phyloP scores from a whole-genome alignment of 192 early-diverging fungal species.

The Chytriomyces confervae region DNA sequence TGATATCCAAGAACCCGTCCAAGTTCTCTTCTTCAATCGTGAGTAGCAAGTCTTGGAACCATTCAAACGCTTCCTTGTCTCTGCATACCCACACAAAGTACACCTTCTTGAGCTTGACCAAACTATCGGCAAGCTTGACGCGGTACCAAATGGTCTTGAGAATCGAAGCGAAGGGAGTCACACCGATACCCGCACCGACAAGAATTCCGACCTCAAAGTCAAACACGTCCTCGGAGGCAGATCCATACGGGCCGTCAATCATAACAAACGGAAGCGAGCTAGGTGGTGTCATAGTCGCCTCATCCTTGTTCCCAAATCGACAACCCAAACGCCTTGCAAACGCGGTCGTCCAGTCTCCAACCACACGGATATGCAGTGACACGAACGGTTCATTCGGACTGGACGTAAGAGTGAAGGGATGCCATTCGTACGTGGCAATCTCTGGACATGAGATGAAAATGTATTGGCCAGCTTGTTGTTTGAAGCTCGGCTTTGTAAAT shows the following conservation, averaged over 20 bases:
- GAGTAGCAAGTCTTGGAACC: conserved; percentile 84
- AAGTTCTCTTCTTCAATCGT: conserved; percentile 82
- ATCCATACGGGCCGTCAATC: conserved; percentile 81
- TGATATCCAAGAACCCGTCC: conserved; percentile 77
- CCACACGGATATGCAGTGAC: conserved; percentile 77
- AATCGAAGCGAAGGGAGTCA: conserved; percentile 84
- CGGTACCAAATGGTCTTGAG: conserved; percentile 82
- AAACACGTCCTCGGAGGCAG: conserved; percentile 82
- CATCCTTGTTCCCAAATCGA: conserved; percentile 58
- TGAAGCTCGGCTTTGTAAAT: conserved; percentile 68
- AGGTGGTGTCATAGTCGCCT: conserved; percentile 44
- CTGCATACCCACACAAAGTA: conserved; percentile 89
- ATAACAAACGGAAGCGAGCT: conserved; percentile 71
- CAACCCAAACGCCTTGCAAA: conserved; percentile 76
- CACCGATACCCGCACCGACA: conserved; percentile 84
- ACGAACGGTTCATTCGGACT: conserved; percentile 79
- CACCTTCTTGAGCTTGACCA: conserved; percentile 74
- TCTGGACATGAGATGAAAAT: conserved; percentile 79
- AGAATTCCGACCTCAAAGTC: conserved; percentile 79
- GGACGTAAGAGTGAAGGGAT: conserved; percentile 84
- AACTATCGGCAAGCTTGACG: conserved; percentile 56
- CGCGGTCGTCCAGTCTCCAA: conserved; percentile 74
- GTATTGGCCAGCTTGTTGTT: conserved; percentile 77
- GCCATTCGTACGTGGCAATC: conserved; percentile 76
- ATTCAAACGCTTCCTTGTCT: conserved; percentile 83